Conservation (phyloP, 2,329 filamentous ascomycete genomes). For the Aureobasidium uvarum region DNA sequence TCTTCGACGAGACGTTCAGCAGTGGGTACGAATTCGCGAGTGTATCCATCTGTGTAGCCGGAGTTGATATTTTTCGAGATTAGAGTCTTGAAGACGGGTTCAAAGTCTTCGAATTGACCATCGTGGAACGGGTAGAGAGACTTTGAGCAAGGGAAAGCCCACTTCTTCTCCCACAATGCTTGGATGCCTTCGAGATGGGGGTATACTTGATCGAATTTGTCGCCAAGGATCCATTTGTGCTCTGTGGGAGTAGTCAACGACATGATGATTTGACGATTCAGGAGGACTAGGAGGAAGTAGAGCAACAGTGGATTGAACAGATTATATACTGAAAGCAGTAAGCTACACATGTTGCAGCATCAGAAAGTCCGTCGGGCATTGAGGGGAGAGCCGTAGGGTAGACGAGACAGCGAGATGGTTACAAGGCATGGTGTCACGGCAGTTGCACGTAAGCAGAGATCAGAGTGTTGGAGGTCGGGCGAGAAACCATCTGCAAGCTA, state of each 20-base stretch:
- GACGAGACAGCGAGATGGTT: neutral
- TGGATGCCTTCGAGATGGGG: slow-evolving; percentile 61
- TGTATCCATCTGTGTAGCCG: slow-evolving; percentile 41
- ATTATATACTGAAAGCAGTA: neutral
- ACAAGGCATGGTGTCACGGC: slow-evolving; percentile 8
- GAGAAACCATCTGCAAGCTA: neutral
- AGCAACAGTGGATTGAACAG: neutral
- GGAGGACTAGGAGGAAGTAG: neutral
- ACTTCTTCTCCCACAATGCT: slow-evolving; percentile 49
- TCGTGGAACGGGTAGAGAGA: slow-evolving; percentile 40
- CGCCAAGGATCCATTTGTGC: slow-evolving; percentile 43
- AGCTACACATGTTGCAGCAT: neutral
- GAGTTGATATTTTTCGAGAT: slow-evolving; percentile 42
- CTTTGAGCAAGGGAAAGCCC: slow-evolving; percentile 38
- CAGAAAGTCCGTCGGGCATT: slow-evolving; percentile 21
- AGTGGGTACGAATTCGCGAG: slow-evolving; percentile 40
- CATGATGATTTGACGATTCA: neutral
- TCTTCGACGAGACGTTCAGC: slow-evolving; percentile 36
- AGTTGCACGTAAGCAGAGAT: slow-evolving; percentile 8
- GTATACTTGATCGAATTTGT: slow-evolving; percentile 49
- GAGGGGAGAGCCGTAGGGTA: slow-evolving; percentile 17
- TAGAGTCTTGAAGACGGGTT: slow-evolving; percentile 40
- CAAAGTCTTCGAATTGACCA: slow-evolving; percentile 42
- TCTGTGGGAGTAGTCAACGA: slow-evolving; percentile 24
- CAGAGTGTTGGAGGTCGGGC: neutral